Evolutionary conservation across 1,284 basidiomycete species (phyloP).

Genomic region (Sparassis latifolia): DNA sequence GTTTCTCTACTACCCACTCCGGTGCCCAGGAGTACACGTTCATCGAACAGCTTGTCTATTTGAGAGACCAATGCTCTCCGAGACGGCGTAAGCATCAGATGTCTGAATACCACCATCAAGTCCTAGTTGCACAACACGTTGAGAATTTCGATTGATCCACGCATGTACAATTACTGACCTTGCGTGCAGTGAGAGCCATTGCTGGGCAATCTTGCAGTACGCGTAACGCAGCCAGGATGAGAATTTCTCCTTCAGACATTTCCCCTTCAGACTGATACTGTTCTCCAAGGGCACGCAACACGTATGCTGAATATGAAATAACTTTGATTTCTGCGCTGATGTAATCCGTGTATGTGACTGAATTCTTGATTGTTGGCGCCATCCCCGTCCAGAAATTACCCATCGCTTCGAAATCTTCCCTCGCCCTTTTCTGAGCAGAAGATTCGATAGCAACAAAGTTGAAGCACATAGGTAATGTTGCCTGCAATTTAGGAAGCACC

Average conservation of each 20-base stretch:
- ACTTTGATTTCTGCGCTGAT: constrained; percentile 95
- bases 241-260: constrained; percentile 72
- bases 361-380: constrained; percentile 71
- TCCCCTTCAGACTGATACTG: constrained; percentile 79
- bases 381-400: constrained; percentile 84
- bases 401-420: constrained; percentile 76
- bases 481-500: constrained; percentile 66
- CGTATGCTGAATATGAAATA: constrained; percentile 90
- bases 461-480: constrained; percentile 73
- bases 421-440: constrained; percentile 80
- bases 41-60: constrained; percentile 89
- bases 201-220: constrained; percentile 93
- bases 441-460: constrained; percentile 77
- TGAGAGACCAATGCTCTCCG: constrained; percentile 78
- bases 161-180: constrained; percentile 34
- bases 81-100: constrained; percentile 81
- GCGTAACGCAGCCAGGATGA: constrained; percentile 80
- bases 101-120: constrained; percentile 88
- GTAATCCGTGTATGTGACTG: constrained; percentile 81
- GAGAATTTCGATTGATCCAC: background rate
- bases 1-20: constrained; percentile 81
- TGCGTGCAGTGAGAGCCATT: constrained; percentile 77
- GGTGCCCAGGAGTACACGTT: constrained; percentile 86
- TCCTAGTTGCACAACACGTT: constrained; percentile 47
- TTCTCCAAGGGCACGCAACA: constrained; percentile 69